A percentile compares a stretch with the other conserved stretches of the same genome.
These are phyloP conservation scores for Trypanosoma scelopori DNA, from an alignment of 208 protist species.

Conservation along the genomic window DNA sequence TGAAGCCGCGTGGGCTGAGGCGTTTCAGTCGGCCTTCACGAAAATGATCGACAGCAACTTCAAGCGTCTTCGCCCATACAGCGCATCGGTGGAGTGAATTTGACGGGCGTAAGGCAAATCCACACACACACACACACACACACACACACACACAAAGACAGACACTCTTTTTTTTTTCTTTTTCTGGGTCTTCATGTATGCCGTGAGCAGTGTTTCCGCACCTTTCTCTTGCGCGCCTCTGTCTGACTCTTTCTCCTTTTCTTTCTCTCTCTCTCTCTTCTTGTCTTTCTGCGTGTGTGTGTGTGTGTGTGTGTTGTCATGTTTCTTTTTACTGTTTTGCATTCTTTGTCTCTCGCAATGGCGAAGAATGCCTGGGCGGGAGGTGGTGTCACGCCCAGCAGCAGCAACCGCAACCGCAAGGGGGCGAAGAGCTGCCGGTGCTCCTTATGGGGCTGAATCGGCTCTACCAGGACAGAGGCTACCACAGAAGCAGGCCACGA, in stretches of 20 bases:
- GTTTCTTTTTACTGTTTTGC: not conserved
- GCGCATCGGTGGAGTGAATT: not conserved
- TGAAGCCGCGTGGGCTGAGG: constrained; percentile 51
- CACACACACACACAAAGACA: too few relatives aligned
- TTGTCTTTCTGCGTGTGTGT: too few relatives aligned
- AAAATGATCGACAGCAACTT: constrained; percentile 89
- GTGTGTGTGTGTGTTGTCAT: not conserved
- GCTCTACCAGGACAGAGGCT: not conserved
- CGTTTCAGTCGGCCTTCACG: constrained; percentile 68
- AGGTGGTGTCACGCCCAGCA: constrained; percentile 5
- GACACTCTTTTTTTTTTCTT: too few relatives aligned
- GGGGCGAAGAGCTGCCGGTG: constrained; percentile 1
- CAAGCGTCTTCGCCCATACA: constrained; percentile 63
- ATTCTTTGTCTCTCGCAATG: not conserved
- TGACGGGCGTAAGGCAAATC: too few relatives aligned
- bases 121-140: too few relatives aligned
- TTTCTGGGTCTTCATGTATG: too few relatives aligned
- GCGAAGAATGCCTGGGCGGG: constrained; percentile 20
- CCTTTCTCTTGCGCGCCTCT: too few relatives aligned
- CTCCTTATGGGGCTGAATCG: constrained; percentile 1
- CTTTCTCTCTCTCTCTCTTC: constrained; percentile 4
- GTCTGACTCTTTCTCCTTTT: too few relatives aligned
- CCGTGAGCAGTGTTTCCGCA: not conserved
- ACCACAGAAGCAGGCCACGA: not conserved
- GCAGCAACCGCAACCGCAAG: constrained; percentile 4